Evolutionary conservation across 75 land plant genomes (phyloP).

Genomic region (Pinus taeda): DNA sequence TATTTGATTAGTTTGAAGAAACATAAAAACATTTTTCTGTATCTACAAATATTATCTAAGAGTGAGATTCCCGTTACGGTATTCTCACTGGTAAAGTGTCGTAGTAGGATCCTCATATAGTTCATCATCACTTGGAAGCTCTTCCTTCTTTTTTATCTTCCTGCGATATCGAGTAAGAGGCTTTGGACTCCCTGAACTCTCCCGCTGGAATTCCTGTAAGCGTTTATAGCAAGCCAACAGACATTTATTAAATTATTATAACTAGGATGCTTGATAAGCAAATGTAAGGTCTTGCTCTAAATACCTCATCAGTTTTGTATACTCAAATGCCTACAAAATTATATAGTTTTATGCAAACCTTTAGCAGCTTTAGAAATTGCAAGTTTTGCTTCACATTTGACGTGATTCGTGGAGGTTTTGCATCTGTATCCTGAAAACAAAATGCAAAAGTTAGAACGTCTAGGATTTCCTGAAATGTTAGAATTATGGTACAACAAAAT

Average conservation of each 20-base stretch:
- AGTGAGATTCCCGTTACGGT: background rate
- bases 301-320: background rate
- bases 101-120: conserved; percentile 63
- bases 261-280: background rate
- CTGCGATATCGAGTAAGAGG: conserved; percentile 86
- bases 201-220: conserved; percentile 53
- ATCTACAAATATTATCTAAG: background rate
- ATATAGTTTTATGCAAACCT: background rate
- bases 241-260: background rate
- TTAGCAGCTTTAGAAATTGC: conserved; percentile 68
- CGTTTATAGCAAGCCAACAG: background rate
- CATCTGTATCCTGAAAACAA: conserved; percentile 44
- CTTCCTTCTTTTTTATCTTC: conserved; percentile 69
- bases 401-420: conserved; percentile 77
- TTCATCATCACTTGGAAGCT: conserved; percentile 56
- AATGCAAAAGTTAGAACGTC: background rate
- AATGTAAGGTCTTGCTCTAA: background rate
- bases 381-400: conserved; percentile 89
- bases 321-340: background rate
- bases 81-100: conserved; percentile 59
- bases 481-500: background rate
- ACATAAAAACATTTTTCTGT: background rate
- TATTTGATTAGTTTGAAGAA: background rate
- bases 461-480: background rate
- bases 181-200: conserved; percentile 42